phyloP scores from a whole-genome alignment of 1,284 basidiomycete genomes.

The Volvariella volvacea region DNA sequence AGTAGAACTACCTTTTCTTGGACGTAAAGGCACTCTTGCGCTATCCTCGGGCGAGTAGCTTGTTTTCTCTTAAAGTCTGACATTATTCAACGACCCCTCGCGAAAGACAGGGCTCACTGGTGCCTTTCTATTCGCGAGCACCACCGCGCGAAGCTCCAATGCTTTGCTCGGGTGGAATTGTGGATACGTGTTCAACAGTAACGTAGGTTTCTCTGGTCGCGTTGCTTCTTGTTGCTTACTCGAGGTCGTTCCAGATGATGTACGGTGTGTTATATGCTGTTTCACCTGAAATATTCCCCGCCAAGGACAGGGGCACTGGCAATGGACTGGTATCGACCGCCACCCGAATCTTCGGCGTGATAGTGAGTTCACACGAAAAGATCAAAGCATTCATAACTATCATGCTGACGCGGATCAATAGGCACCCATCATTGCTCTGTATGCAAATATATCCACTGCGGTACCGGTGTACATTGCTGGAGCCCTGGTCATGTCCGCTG shows the following conservation, averaged over 20 bases:
- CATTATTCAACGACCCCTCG: constrained; percentile 25
- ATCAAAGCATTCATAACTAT: neutral
- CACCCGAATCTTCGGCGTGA: constrained; percentile 58
- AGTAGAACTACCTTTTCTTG: constrained; percentile 53
- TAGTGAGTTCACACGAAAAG: constrained; percentile 37
- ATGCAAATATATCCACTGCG: constrained; percentile 50
- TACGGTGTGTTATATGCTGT: constrained; percentile 68
- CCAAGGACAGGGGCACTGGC: constrained; percentile 67
- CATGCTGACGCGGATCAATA: constrained; percentile 13
- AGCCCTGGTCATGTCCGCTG: constrained; percentile 55
- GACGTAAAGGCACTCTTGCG: constrained; percentile 57
- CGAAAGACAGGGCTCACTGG: constrained; percentile 50
- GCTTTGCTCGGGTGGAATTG: constrained; percentile 71
- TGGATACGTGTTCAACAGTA: constrained; percentile 55
- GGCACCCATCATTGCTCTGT: constrained; percentile 65
- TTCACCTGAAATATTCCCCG: constrained; percentile 65
- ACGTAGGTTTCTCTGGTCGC: too few species aligned
- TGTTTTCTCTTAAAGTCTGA: constrained; percentile 7
- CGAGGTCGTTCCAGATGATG: constrained; percentile 55
- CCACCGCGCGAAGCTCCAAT: constrained; percentile 55
- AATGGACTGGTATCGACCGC: constrained; percentile 59
- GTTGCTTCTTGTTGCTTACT: too few species aligned
- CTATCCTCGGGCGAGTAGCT: constrained; percentile 33
- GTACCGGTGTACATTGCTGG: constrained; percentile 71
- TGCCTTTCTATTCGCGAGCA: constrained; percentile 61